Base-by-base conservation (phyloP, 805 yeast genomes). In the Lipomyces spencermartinsiae region DNA sequence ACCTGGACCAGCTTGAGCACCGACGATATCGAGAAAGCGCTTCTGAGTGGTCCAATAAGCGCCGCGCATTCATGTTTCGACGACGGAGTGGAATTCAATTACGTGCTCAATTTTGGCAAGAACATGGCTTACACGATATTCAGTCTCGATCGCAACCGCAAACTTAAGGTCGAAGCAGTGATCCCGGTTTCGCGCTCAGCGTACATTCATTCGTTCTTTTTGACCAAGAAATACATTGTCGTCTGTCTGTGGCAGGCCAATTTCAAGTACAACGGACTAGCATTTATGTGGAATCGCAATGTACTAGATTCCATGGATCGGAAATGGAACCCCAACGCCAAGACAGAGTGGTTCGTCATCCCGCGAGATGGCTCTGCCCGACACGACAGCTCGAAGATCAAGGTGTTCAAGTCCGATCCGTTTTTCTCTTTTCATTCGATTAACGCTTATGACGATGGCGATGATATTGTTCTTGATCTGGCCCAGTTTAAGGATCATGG, bases 21-120 rank as follows among this genome's bases (percentile, higher is more conserved):
- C 33, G 54, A 51, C 14, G 25, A 16, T 19, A 25, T 12, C 31
- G 16, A 33, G 14, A 33, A 61, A 25, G 31, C 37, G 35, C 19
- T 37, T 6, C 53, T 63, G 3, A 61, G 46, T 14, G 66, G 66
- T 5, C 66, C 66, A 5, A 5, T 58, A 7, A 49, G 58, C 25
- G 66, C 66, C 16, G 62, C 66, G 22, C 66, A 63, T 37, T 63
- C 66, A 6, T 63, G 66, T 25, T 63, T 63, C 35, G 66, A 63
- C 37, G 53, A 31, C 35, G 66, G 66, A n/a, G 34, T 33, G 33
- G 66, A 63, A 22, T 58, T 63, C 39, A 63, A 63, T 33, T 63
- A 43, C 46, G 51, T 46, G 10, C 49, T 58, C 35, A 63, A 58
- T 12, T 49, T 58, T 25, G 66, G 66, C 9, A 29, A 34, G 25